A percentile compares a stretch with the other conserved stretches of the same genome.
phyloP scores from a whole-genome alignment of 2,329 filamentous ascomycete genomes.

The Verticillium nubilum region DNA sequence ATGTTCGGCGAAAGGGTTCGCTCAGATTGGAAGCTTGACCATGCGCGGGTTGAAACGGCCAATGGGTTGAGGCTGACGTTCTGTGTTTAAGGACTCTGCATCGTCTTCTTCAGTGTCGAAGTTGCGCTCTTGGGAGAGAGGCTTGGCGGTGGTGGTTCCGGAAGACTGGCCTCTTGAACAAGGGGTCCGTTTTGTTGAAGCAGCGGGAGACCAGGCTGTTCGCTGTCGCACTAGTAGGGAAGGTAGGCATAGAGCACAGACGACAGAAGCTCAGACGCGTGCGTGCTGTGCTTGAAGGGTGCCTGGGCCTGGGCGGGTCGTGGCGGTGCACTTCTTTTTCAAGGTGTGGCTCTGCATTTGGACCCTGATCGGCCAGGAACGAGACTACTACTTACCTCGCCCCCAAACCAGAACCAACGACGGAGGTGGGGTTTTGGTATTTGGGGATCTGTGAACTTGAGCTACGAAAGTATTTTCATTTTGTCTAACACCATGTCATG shows the following conservation, averaged over 20 bases:
- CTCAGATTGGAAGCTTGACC: background rate
- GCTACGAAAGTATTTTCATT: background rate
- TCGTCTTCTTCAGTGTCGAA: background rate
- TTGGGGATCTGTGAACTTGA: no score
- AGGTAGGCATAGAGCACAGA: no score
- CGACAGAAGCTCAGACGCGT: background rate
- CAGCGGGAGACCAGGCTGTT: background rate
- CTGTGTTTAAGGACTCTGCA: background rate
- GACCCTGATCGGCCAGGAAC: background rate
- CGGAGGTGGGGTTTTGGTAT: no score
- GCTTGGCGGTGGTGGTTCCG: background rate
- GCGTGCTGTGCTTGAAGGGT: background rate
- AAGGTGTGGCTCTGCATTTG: background rate
- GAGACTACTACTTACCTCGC: no score
- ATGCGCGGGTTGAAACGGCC: background rate
- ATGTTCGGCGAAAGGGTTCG: slow-evolving; percentile 8
- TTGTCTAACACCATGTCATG: no score
- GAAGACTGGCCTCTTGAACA: background rate
- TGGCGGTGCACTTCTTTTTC: background rate
- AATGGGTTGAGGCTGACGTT: background rate
- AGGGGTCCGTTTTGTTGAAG: background rate
- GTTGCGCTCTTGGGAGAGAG: background rate
- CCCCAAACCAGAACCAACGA: no score
- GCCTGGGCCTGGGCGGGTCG: background rate
- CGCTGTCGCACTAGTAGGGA: background rate